phyloP scores from a whole-genome alignment of 352 stramenopile genomes.

The Globisporangium nunn region DNA sequence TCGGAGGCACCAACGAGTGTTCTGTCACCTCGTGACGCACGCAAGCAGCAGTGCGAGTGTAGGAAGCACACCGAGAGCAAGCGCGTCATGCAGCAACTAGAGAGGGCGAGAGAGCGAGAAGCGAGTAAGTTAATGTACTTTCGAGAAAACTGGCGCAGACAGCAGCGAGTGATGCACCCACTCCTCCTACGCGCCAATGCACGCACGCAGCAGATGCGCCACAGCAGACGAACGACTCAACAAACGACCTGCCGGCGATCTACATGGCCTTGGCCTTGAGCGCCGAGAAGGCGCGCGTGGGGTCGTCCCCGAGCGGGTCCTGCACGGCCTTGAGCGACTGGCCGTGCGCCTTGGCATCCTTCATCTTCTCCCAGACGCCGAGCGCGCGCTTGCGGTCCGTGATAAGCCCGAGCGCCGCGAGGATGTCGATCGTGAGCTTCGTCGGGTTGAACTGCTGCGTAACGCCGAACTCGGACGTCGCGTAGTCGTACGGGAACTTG shows the following conservation, averaged over 20 bases:
- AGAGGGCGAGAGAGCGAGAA: not conserved
- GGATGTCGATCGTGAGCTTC: constrained; percentile 96
- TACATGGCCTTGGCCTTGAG: constrained; percentile 67
- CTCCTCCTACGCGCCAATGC: too few species aligned
- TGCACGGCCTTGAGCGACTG: constrained; percentile 23
- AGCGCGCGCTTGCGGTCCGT: constrained; percentile 93
- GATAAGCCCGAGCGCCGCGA: constrained; percentile 89
- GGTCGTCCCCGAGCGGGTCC: constrained; percentile 49
- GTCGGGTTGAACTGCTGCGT: constrained; percentile 97
- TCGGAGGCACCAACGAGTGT: too few species aligned
- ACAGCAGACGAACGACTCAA: not conserved
- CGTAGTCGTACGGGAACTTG: constrained; percentile 99
- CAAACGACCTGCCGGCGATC: not conserved
- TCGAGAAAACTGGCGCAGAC: not conserved
- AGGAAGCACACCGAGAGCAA: too few species aligned
- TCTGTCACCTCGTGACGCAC: too few species aligned
- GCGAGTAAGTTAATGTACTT: not conserved
- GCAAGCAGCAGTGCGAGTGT: not conserved
- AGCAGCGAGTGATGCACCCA: not conserved
- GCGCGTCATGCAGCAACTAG: not conserved
- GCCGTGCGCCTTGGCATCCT: constrained; percentile 34
- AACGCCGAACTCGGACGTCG: constrained; percentile 95
- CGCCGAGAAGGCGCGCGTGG: constrained; percentile 41
- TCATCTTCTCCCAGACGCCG: constrained; percentile 92
- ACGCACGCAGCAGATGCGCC: too few species aligned